Conservation (phyloP, 2,329 filamentous ascomycete species). For the Canariomyces notabilis region DNA sequence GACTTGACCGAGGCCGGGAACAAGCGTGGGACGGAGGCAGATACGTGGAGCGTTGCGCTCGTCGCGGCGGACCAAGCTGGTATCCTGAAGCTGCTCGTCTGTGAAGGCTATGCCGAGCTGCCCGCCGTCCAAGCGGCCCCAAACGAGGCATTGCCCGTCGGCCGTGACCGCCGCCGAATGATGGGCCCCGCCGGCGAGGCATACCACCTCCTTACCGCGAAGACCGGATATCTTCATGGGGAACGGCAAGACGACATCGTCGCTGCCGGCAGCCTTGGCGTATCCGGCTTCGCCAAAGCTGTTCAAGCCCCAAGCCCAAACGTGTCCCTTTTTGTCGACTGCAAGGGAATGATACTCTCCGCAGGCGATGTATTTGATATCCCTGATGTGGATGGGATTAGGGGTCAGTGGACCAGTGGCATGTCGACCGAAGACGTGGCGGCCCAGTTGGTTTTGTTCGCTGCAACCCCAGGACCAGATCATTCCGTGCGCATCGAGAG, state of each 20-base stretch:
- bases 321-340: slow-evolving; percentile 62
- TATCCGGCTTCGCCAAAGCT: slow-evolving; percentile 70
- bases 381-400: slow-evolving; percentile 5
- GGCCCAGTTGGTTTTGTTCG: slow-evolving; percentile 16
- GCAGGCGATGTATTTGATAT: slow-evolving; percentile 43
- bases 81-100: slow-evolving; percentile 7
- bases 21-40: slow-evolving; percentile 5
- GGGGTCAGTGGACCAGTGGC: slow-evolving; percentile 8
- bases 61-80: slow-evolving; percentile 1
- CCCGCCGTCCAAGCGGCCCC: slow-evolving; percentile 42
- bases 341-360: slow-evolving; percentile 77
- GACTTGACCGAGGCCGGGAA: neutral
- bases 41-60: slow-evolving; percentile 10
- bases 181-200: slow-evolving; percentile 54
- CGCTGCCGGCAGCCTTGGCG: slow-evolving; percentile 45
- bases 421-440: slow-evolving; percentile 11
- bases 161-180: slow-evolving; percentile 62
- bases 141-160: slow-evolving; percentile 52
- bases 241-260: slow-evolving; percentile 7
- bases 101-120: slow-evolving; percentile 10
- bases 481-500: slow-evolving; percentile 10
- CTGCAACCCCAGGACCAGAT: slow-evolving; percentile 17
- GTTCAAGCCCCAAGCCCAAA: slow-evolving; percentile 81
- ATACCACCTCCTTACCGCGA: slow-evolving; percentile 5
- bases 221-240: slow-evolving; percentile 4